phyloP scores from a whole-genome alignment of 2,329 filamentous ascomycete genomes.

The Ceratocystis huliohia region DNA sequence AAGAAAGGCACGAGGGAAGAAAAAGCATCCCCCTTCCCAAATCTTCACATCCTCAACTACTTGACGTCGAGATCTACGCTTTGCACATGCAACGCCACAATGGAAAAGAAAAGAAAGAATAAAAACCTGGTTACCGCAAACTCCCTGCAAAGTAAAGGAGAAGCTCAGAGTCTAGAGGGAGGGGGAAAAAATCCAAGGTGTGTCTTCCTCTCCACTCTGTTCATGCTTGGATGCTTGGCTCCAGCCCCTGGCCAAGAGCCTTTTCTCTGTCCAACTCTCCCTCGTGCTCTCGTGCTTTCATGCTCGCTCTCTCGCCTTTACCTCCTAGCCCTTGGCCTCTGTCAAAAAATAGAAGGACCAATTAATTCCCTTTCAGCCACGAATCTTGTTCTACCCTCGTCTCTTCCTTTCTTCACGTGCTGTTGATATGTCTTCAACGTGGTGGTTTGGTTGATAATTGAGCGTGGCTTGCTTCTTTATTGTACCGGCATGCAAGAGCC shows the following conservation, averaged over 20 bases:
- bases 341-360: neutral
- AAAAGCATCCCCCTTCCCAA: too few relatives aligned
- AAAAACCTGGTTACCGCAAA: neutral
- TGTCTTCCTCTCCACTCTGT: neutral
- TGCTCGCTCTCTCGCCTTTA: constrained; percentile 1
- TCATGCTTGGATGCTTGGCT: neutral
- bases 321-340: neutral
- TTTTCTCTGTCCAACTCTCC: neutral
- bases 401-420: neutral
- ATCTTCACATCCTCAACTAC: neutral
- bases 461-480: neutral
- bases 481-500: neutral
- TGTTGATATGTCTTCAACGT: neutral
- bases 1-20: neutral
- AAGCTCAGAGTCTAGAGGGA: neutral
- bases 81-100: neutral
- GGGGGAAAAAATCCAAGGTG: neutral
- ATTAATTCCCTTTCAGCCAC: neutral
- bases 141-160: neutral
- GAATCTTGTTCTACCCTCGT: neutral
- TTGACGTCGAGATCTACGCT: neutral
- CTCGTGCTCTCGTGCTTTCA: neutral
- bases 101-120: neutral
- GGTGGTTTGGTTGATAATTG: neutral
- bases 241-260: neutral